These are phyloP conservation scores for Singerocomus inundabilis DNA, from an alignment of 1,284 basidiomycete species.

Conservation along the genomic window DNA sequence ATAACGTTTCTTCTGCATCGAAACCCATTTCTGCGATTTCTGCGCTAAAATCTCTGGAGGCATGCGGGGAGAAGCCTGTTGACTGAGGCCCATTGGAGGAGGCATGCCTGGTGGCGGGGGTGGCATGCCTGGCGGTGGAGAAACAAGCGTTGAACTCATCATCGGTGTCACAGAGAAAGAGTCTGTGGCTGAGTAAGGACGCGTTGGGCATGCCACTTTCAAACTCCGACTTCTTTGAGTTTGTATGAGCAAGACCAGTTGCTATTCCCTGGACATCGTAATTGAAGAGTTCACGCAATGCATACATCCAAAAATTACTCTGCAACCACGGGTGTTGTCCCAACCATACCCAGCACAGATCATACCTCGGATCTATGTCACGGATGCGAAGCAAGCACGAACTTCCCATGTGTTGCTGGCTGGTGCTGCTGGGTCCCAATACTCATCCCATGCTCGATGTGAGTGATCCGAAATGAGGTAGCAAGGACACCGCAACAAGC, in stretches of 20 bases:
- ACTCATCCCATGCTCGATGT: no score
- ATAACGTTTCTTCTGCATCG: slow-evolving; percentile 89
- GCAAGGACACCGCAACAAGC: no score
- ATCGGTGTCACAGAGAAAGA: slow-evolving; percentile 32
- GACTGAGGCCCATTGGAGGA: slow-evolving; percentile 42
- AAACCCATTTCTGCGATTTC: slow-evolving; percentile 92
- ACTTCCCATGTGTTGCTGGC: no score
- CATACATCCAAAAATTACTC: no score
- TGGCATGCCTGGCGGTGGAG: slow-evolving; percentile 60
- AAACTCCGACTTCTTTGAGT: slow-evolving; percentile 17
- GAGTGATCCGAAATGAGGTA: no score
- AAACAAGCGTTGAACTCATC: slow-evolving; percentile 34
- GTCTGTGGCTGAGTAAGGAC: slow-evolving; percentile 27
- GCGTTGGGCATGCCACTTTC: slow-evolving; percentile 6
- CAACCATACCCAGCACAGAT: no score
- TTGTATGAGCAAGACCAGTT: neutral
- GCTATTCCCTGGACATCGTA: no score
- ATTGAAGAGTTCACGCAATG: no score
- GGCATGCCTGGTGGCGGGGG: slow-evolving; percentile 64
- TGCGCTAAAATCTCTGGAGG: slow-evolving; percentile 77
- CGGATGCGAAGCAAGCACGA: no score
- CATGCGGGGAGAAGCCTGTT: slow-evolving; percentile 58
- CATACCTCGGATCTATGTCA: no score
- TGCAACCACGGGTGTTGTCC: no score
- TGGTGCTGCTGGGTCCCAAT: no score